Evolutionary conservation across 2,329 filamentous ascomycete genomes (phyloP).

Genomic region (Trichoderma harzianum): DNA sequence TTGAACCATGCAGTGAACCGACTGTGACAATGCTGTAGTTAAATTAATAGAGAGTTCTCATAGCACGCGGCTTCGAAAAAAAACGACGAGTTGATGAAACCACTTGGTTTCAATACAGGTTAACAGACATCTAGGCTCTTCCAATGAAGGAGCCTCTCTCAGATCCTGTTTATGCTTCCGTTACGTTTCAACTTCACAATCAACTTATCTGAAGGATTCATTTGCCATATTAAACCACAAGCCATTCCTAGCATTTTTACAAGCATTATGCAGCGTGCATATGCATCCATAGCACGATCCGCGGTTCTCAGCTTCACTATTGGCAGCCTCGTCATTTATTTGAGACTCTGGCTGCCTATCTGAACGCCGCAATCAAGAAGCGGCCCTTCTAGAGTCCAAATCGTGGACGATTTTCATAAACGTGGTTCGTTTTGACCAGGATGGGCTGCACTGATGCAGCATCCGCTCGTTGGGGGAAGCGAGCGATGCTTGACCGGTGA

Average conservation of each 20-base stretch:
- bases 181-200: neutral
- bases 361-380: neutral
- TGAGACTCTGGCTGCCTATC: too few relatives aligned
- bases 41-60: too few relatives aligned
- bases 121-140: neutral
- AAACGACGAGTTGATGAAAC: fast-evolving
- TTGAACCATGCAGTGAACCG: neutral
- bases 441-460: neutral
- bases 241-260: neutral
- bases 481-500: neutral
- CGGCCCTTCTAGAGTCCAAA: neutral
- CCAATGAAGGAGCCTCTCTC: neutral
- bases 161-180: neutral
- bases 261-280: neutral
- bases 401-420: neutral
- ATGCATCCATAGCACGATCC: neutral
- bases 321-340: neutral
- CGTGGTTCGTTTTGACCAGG: neutral
- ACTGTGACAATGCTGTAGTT: too few relatives aligned
- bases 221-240: neutral
- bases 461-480: neutral
- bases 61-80: too few relatives aligned
- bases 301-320: neutral
- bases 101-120: too few relatives aligned
- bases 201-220: neutral